Evolutionary conservation across 2,329 filamentous ascomycete genomes (phyloP).

Genomic region (Biscogniauxia marginata): DNA sequence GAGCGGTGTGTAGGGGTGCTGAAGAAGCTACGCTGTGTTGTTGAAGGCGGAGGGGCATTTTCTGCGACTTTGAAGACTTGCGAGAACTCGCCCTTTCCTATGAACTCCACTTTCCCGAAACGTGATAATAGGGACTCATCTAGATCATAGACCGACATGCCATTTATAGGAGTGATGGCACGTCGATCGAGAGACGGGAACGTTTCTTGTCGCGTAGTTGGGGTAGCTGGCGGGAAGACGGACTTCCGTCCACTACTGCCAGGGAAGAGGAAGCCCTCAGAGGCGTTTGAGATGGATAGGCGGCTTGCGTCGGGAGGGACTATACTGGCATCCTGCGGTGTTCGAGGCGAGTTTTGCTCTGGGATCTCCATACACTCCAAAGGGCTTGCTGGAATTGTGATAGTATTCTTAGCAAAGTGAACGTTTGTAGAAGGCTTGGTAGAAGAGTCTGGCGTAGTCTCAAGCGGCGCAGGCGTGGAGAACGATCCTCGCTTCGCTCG

Average conservation of each 20-base stretch:
- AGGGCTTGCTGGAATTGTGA: conserved; percentile 59
- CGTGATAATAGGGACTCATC: conserved; percentile 71
- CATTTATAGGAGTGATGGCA: conserved; percentile 69
- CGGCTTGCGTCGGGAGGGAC: conserved; percentile 77
- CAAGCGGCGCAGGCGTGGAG: conserved; percentile 36
- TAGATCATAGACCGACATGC: conserved; percentile 67
- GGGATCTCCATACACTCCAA: conserved; percentile 53
- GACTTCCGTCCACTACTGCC: conserved; percentile 31
- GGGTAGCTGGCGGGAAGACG: conserved; percentile 73
- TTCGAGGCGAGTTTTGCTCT: conserved; percentile 62
- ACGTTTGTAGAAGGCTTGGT: conserved; percentile 36
- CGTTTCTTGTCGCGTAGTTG: conserved; percentile 63
- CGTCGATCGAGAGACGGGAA: conserved; percentile 55
- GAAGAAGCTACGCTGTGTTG: conserved; percentile 42
- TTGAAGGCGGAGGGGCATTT: conserved; percentile 36
- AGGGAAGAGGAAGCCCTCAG: conserved; percentile 38
- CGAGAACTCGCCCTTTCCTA: conserved; percentile 91
- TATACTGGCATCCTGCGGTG: conserved; percentile 68
- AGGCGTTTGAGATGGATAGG: conserved; percentile 72
- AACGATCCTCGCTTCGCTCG: conserved; percentile 33
- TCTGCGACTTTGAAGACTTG: conserved; percentile 78
- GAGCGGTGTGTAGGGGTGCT: conserved; percentile 48
- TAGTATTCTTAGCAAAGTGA: conserved; percentile 52
- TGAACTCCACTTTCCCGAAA: conserved; percentile 77
- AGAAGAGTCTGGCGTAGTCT: conserved; percentile 23